Base-by-base conservation (phyloP, 2,329 filamentous ascomycete genomes). In the Helotiales sp. region DNA sequence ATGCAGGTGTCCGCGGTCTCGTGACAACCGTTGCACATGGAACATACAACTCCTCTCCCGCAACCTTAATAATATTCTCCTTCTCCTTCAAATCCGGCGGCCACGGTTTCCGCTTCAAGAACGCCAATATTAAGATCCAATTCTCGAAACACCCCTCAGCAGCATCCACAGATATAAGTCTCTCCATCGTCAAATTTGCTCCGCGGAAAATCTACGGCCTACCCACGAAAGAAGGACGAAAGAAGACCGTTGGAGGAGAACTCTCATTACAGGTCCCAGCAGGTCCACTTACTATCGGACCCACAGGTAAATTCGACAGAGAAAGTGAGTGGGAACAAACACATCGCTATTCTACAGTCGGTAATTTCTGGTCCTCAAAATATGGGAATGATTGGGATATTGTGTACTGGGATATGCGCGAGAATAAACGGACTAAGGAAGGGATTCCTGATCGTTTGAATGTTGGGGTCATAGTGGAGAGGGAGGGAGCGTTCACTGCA, bases 21-120 rank as follows among this genome's bases (percentile, higher is more conserved):
- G 60, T 64, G 12, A 55, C 54, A 5, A 63, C 54, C 7, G 58
- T 63, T 8, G 54, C 55, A 12, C 57, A 64, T 22, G 62, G 60
- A 2, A 62, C 60, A 12, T 62, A 57, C 27, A 29, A 60, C 12
- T 54, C 47, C 4, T 54, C 40, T 1, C 59, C 54, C 10, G 56
- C 61, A 1, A 55, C 59, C 0, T 36, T 63, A 5, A 33, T 62
- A 5, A 38, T 61, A 17, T 61, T 63, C 29, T 58, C 59, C 24
- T 63, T 77, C 1, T 75, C 75, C 3, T 49, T 63, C 5, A 47
- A 59, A 4, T 59, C 59, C 3, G 61, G 61, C 2, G 48, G 54
- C 17, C 61, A 61, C 12, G 59, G 53, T 1, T 61, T 63, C 13
- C 57, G 57, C 3, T 63, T 63, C 44, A 62, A 62, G 15, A 58